Conservation (phyloP, 2,329 filamentous ascomycete genomes). For the Colletotrichum zoysiae region DNA sequence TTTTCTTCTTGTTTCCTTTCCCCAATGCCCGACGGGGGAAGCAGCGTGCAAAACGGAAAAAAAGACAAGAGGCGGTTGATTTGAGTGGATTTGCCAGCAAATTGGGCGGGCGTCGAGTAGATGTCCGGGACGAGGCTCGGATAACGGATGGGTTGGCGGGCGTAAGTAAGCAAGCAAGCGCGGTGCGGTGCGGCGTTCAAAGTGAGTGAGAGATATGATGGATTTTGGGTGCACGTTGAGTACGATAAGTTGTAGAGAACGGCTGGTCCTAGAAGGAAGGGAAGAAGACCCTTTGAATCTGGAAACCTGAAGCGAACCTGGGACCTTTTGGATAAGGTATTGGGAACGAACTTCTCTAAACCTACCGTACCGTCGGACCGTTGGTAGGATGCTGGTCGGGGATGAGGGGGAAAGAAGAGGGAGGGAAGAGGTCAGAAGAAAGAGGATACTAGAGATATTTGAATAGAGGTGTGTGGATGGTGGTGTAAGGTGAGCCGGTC, state of each 20-base stretch:
- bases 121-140: slow-evolving; percentile 13
- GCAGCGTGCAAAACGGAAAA: slow-evolving; percentile 19
- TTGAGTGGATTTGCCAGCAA: slow-evolving; percentile 18
- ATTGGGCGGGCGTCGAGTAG: slow-evolving; percentile 20
- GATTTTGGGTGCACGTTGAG: slow-evolving; percentile 19
- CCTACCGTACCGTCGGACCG: slow-evolving; percentile 41
- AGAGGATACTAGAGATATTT: slow-evolving; percentile 54
- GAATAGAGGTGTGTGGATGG: slow-evolving; percentile 48
- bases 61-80: not conserved
- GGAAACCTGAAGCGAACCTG: slow-evolving; percentile 24
- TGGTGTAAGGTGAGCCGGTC: slow-evolving; percentile 40
- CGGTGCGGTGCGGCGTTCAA: not conserved
- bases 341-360: slow-evolving; percentile 25
- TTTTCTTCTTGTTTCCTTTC: slow-evolving; percentile 19
- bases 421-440: slow-evolving; percentile 34
- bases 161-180: not conserved
- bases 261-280: slow-evolving; percentile 27
- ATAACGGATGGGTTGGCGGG: not conserved
- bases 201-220: slow-evolving; percentile 5
- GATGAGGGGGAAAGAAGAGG: slow-evolving; percentile 49
- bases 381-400: slow-evolving; percentile 41
- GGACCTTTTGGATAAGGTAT: slow-evolving; percentile 30
- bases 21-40: slow-evolving; percentile 21
- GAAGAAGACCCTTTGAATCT: not conserved
- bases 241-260: slow-evolving; percentile 32